Evolutionary conservation across 2,329 filamentous ascomycete species (phyloP), one percentile per base, ranked within the genome.

Genomic region (Periglandula ipomoeae): DNA sequence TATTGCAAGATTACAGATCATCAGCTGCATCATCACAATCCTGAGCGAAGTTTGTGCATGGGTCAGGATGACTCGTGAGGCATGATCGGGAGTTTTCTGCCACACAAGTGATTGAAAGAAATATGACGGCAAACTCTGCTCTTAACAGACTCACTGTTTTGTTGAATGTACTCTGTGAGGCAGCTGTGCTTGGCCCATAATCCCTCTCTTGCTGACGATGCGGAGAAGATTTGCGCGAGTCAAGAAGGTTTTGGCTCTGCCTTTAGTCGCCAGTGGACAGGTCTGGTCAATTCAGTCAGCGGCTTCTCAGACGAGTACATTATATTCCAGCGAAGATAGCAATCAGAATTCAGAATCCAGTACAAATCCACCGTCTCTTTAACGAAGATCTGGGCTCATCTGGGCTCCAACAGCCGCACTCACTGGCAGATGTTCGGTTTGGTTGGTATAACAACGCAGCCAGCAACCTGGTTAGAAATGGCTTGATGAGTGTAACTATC

Each of bases 141-240:
- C 22, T 11, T 19, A 13, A 17, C 19, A 32, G 26, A 6, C 22
- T 20, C 9, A 47, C 46, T 24, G 17, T 37, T 30, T 39, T 42
- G 20, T 11, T 23, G 22, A 42, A 9, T 42, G 13, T 17, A 22
- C 17, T 27, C 20, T n/a, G n/a, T 22, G n/a, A 13, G 15, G 22
- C 38, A 38, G 44, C 11, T 9, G 20, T 27, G 27, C 13, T 47
- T 30, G 44, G 40, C 24, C 45, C 39, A 50, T 47, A n/a, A n/a
- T 30, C 17, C 49, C 11, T 46, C 26, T 26, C 37, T 19, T 43
- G 15, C 19, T 39, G 37, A 23, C 32, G 19, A 44, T 15, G 5
- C 20, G 39, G 11, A 43, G 19, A 34, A 23, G 24, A 34, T 35
- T 34, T 26, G 44, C 48, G 38, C 27, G 10, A 40, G 39, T 35